Evolutionary conservation across 352 stramenopile genomes (phyloP), one percentile per base, ranked within the genome.

Genomic region (Phytophthora multivora): DNA sequence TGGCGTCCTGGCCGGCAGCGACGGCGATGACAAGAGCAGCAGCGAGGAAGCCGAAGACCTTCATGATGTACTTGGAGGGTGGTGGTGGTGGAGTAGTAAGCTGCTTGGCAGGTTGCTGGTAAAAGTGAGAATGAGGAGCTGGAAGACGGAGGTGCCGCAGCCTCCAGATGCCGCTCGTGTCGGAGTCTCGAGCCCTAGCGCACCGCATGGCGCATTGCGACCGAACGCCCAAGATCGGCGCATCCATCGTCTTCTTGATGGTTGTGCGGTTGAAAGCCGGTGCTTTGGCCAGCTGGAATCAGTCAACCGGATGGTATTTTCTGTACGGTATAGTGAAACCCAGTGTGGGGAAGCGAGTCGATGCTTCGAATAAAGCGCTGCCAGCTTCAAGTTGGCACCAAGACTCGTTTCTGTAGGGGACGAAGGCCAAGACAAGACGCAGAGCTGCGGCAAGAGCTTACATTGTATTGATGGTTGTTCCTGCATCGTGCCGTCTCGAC

Each of bases 41-140:
- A 69, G 71, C 63, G 51, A 77, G 56, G 68, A 77, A 66, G 23
- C 65, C 50, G 67, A 79, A 79, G 42, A 72, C 47, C 63, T 79
- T 76, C 71, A 79, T 74, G 60, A 63, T 74, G 28, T 33, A 59
- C 48, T 76, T 55, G 45, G n/a, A n/a, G 49, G 51, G 40, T 36
- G 23, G 48, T 28, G 31, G 47, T 25, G 45, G 43, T 26, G 35
- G 40, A 21, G 56, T 43, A 48, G 59, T 63, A 73, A 63, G 61
- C 62, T 73, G 53, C 59, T 77, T 63, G 67, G 63, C 65, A 67
- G 28, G 51, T 79, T 69, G 67, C 67, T 66, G 60, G 71, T 51
- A 73, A 75, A 73, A 75, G 52, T 60, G 23, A 47, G 63, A 79
- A 75, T 79, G 71, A 76, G 53, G 18, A 61, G 28, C 28, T 53